Percentiles rank a stretch among this genome's conserved stretches.
These are phyloP conservation scores for Fusarium caatingaense DNA, from an alignment of 2,329 filamentous ascomycete species.

Conservation along the genomic window DNA sequence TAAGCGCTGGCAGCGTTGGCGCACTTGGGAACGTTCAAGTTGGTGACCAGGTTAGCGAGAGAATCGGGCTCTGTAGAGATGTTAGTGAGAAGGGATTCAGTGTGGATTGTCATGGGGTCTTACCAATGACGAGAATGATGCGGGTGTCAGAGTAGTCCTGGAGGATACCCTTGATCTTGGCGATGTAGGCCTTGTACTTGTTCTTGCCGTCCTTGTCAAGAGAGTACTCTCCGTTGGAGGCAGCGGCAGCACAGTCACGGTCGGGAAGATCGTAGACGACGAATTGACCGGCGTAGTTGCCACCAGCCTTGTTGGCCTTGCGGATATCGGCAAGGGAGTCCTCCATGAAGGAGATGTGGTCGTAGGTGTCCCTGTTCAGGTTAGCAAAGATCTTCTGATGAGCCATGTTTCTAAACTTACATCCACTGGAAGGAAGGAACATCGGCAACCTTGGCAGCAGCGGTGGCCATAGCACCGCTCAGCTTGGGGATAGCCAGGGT, in stretches of 20 bases:
- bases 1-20: slow-evolving; percentile 60
- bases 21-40: slow-evolving; percentile 63
- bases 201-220: slow-evolving; percentile 62
- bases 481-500: slow-evolving; percentile 71
- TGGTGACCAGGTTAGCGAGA: slow-evolving; percentile 69
- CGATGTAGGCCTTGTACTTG: slow-evolving; percentile 68
- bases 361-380: slow-evolving; percentile 58
- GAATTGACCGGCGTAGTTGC: slow-evolving; percentile 60
- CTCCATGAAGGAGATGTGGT: slow-evolving; percentile 60
- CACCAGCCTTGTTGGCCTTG: slow-evolving; percentile 51
- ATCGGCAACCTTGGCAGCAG: slow-evolving; percentile 62
- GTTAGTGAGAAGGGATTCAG: neutral
- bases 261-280: slow-evolving; percentile 70
- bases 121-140: slow-evolving; percentile 59
- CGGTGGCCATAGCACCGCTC: slow-evolving; percentile 64
- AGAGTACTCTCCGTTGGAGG: slow-evolving; percentile 67
- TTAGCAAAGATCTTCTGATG: slow-evolving; percentile 11
- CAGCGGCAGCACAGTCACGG: slow-evolving; percentile 67
- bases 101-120: neutral
- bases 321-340: slow-evolving; percentile 59
- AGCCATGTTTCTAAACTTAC: slow-evolving; percentile 47
- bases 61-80: slow-evolving; percentile 62
- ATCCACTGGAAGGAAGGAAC: slow-evolving; percentile 66
- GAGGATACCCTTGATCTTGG: slow-evolving; percentile 58
- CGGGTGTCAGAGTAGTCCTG: slow-evolving; percentile 58